phyloP scores from a whole-genome alignment of 2,329 filamentous ascomycete genomes.

The Xenoacremonium recifei region DNA sequence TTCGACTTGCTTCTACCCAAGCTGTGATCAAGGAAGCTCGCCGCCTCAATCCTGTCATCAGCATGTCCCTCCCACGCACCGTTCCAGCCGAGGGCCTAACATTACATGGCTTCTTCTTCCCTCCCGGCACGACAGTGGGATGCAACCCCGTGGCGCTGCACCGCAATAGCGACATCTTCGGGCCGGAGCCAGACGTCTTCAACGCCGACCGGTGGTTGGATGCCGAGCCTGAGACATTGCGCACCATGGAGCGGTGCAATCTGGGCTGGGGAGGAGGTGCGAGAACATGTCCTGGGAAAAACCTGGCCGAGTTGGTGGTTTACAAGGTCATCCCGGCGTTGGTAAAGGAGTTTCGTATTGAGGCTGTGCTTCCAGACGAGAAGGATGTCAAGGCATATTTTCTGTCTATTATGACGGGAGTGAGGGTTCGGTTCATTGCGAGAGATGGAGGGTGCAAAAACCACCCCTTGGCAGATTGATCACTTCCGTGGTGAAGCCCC shows the following conservation, averaged over 20 bases:
- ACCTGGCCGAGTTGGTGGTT: constrained; percentile 51
- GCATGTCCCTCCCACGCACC: constrained; percentile 49
- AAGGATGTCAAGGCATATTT: constrained; percentile 46
- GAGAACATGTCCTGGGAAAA: constrained; percentile 48
- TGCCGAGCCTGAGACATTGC: constrained; percentile 22
- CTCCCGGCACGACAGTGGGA: constrained; percentile 46
- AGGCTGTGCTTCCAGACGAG: constrained; percentile 37
- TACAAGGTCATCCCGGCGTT: constrained; percentile 42
- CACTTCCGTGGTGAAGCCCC: too few species aligned
- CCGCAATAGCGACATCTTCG: constrained; percentile 48
- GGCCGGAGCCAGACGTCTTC: constrained; percentile 42
- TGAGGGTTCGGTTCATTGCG: constrained; percentile 38
- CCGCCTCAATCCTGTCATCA: constrained; percentile 49
- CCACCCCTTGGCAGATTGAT: too few species aligned
- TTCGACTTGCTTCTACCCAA: constrained; percentile 34
- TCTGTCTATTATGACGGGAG: constrained; percentile 50
- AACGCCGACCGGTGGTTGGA: constrained; percentile 48
- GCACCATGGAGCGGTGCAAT: constrained; percentile 46
- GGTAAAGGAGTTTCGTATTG: constrained; percentile 43
- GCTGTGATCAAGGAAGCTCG: constrained; percentile 52
- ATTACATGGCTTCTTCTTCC: constrained; percentile 40
- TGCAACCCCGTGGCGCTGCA: constrained; percentile 52
- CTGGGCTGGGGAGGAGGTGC: constrained; percentile 53
- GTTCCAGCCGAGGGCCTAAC: constrained; percentile 37
- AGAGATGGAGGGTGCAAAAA: not conserved